phyloP scores from a whole-genome alignment of 129 eudicot species.

The Flaveria linearis region DNA sequence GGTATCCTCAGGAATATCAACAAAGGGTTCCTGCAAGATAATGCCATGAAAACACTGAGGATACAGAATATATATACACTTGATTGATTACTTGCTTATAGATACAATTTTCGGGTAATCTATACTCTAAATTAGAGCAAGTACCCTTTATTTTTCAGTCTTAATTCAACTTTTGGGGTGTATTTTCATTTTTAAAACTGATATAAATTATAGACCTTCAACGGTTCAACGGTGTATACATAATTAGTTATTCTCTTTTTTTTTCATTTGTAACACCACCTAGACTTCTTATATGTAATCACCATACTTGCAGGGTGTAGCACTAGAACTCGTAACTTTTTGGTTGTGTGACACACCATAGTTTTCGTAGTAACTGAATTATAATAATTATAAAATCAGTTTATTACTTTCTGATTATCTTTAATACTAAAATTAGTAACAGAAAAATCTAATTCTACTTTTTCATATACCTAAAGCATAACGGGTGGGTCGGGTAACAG shows the following conservation, averaged over 20 bases:
- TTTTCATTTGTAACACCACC: no score
- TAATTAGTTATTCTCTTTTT: no score
- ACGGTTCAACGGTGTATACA: background rate
- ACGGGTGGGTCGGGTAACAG: no score
- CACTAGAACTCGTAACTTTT: no score
- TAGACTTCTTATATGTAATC: no score
- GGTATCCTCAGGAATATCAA: slow-evolving; percentile 81
- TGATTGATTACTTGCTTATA: background rate
- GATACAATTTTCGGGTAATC: background rate
- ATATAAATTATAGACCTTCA: background rate
- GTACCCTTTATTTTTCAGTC: background rate
- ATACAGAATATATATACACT: background rate
- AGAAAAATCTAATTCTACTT: background rate
- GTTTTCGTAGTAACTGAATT: no score
- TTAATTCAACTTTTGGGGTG: background rate
- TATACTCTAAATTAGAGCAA: background rate
- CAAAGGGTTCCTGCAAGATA: slow-evolving; percentile 68
- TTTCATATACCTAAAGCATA: background rate
- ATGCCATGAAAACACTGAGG: background rate
- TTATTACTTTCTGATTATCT: no score
- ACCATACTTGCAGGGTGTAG: no score
- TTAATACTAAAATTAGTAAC: no score
- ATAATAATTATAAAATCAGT: no score
- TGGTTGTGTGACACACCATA: no score
- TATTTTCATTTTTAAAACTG: background rate